Evolutionary conservation across 1,284 basidiomycete species (phyloP).

Genomic region (Pseudozyma hubeiensis): DNA sequence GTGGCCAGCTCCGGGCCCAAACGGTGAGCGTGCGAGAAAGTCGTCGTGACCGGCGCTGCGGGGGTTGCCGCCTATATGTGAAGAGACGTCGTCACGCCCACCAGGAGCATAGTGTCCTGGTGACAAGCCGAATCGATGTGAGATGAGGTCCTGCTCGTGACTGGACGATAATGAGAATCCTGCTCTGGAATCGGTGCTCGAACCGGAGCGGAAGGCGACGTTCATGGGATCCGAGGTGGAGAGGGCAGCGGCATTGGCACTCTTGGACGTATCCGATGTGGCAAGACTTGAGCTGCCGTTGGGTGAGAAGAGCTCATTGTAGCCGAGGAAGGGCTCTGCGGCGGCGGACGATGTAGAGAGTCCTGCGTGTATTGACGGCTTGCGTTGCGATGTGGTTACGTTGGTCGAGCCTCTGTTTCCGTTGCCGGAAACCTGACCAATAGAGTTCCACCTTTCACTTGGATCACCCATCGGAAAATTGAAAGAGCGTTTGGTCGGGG

Average conservation of each 20-base stretch:
- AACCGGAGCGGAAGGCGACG: slow-evolving; percentile 32
- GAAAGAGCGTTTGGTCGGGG: slow-evolving; percentile 54
- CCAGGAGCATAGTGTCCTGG: slow-evolving; percentile 30
- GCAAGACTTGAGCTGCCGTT: slow-evolving; percentile 30
- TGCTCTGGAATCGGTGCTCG: slow-evolving; percentile 24
- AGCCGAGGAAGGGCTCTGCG: slow-evolving; percentile 56
- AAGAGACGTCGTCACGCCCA: slow-evolving; percentile 25
- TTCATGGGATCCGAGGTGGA: slow-evolving; percentile 52
- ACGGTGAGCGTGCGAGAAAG: slow-evolving; percentile 25
- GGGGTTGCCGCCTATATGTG: slow-evolving; percentile 33
- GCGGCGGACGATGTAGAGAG: slow-evolving; percentile 18
- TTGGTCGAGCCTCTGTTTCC: slow-evolving; percentile 6
- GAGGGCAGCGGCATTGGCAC: slow-evolving; percentile 29
- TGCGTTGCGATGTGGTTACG: slow-evolving; percentile 27
- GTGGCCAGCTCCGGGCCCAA: slow-evolving; percentile 12
- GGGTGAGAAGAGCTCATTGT: slow-evolving; percentile 56
- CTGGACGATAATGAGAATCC: slow-evolving; percentile 31
- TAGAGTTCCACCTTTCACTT: slow-evolving; percentile 59
- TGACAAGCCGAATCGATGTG: slow-evolving; percentile 41
- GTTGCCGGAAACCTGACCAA: slow-evolving; percentile 37
- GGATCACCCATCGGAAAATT: slow-evolving; percentile 54
- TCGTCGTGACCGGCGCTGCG: slow-evolving; percentile 40
- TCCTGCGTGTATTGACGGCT: slow-evolving; percentile 33
- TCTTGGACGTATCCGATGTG: slow-evolving; percentile 28
- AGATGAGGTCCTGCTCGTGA: slow-evolving; percentile 37